These are phyloP conservation scores for Talaromyces sp. DNA, from an alignment of 2,329 filamentous ascomycete genomes.

Conservation along the genomic window DNA sequence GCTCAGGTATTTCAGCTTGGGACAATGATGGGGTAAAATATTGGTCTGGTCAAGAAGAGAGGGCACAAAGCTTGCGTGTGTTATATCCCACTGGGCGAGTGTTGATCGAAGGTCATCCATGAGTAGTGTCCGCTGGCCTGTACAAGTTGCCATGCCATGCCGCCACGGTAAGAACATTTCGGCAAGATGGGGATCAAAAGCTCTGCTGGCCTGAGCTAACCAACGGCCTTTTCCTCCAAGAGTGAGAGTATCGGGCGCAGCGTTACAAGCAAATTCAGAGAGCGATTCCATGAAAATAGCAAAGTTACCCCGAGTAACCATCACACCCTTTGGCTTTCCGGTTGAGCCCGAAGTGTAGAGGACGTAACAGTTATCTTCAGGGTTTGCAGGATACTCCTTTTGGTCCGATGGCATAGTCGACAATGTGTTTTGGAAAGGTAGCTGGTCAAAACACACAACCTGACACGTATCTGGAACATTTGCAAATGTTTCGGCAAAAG, in stretches of 20 bases:
- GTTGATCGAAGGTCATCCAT: slow-evolving; percentile 22
- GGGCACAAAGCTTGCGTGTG: slow-evolving; percentile 27
- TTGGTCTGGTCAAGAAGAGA: slow-evolving; percentile 21
- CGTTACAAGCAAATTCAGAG: slow-evolving; percentile 21
- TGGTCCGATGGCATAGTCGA: slow-evolving; percentile 15
- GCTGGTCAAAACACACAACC: slow-evolving; percentile 19
- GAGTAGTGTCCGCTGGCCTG: slow-evolving; percentile 22
- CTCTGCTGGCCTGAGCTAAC: slow-evolving; percentile 28
- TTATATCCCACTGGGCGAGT: slow-evolving; percentile 22
- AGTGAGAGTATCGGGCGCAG: slow-evolving; percentile 19
- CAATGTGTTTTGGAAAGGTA: slow-evolving; percentile 13
- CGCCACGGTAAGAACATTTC: slow-evolving; percentile 29
- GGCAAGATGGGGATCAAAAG: slow-evolving; percentile 26
- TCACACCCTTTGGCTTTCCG: slow-evolving; percentile 51
- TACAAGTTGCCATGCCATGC: slow-evolving; percentile 22
- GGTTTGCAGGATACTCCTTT: slow-evolving; percentile 12
- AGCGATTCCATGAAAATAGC: slow-evolving; percentile 26
- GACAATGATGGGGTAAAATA: slow-evolving; percentile 19
- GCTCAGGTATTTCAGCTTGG: slow-evolving; percentile 23
- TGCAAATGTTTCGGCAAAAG: slow-evolving; percentile 15
- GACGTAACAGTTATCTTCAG: slow-evolving; percentile 47
- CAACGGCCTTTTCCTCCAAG: slow-evolving; percentile 26
- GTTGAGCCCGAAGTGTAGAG: slow-evolving; percentile 57
- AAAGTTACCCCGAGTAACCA: slow-evolving; percentile 51
- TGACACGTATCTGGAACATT: slow-evolving; percentile 16